Evolutionary conservation across 495 filamentous ascomycete genomes (phyloP).

Genomic region (Neurospora hispaniola): DNA sequence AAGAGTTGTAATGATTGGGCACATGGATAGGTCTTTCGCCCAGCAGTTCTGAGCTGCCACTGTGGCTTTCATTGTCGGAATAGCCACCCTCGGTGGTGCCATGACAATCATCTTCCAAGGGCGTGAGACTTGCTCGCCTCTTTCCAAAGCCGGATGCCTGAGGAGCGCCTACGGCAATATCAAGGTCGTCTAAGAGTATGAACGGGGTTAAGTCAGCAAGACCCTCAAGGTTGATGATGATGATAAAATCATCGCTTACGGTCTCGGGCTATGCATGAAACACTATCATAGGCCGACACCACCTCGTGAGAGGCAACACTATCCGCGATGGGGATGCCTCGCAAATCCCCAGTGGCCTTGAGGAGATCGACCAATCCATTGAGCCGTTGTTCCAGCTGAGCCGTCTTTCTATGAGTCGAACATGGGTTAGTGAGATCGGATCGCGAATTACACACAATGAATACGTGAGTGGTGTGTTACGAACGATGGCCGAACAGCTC

Average conservation of each 20-base stretch:
- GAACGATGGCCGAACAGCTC: conserved; percentile 25
- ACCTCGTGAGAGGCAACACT: not conserved
- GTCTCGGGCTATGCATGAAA: not conserved
- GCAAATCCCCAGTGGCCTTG: conserved; percentile 15
- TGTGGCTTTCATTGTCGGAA: not conserved
- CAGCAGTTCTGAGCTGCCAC: not conserved
- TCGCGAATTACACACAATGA: not conserved
- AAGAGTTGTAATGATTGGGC: conserved; percentile 11
- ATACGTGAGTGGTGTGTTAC: conserved; percentile 3
- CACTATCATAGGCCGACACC: not conserved
- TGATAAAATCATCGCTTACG: not conserved
- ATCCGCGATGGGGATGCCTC: not conserved
- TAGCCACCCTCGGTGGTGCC: not conserved
- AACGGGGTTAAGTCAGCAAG: not conserved
- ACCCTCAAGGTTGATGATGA: not conserved
- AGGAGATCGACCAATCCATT: conserved; percentile 22
- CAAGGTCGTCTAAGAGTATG: not conserved
- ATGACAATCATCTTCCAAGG: not conserved
- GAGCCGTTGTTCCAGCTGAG: conserved; percentile 24
- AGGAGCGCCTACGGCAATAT: not conserved
- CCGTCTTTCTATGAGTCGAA: conserved; percentile 14
- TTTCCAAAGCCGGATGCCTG: not conserved
- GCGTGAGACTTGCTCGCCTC: not conserved
- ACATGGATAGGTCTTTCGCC: conserved; percentile 4
- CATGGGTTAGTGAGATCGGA: not conserved